Evolutionary conservation across 164 flowering plant genomes (phyloP).

Genomic region (Chimonanthus salicifolius): DNA sequence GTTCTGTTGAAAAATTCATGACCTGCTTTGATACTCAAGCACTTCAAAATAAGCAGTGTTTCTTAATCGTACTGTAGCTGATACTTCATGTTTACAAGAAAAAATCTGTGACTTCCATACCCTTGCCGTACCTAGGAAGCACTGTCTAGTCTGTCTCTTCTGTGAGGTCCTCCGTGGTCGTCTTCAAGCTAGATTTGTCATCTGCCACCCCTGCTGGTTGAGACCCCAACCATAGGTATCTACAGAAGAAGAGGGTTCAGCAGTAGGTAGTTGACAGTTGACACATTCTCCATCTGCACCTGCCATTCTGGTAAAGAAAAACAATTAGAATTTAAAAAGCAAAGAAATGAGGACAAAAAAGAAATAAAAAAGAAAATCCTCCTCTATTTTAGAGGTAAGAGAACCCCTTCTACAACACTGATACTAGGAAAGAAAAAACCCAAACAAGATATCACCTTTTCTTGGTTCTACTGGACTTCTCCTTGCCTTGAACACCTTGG

Average conservation of each 20-base stretch:
- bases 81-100: too few species aligned
- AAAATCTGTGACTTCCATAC: too few species aligned
- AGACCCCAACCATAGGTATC: constrained; percentile 91
- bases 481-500: constrained; percentile 17
- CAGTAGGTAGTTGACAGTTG: constrained; percentile 16
- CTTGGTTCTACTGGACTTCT: constrained; percentile 11
- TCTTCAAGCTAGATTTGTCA: constrained; percentile 67
- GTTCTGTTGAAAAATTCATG: constrained; percentile 19
- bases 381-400: too few species aligned
- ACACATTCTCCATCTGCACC: constrained; percentile 14
- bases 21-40: constrained; percentile 10
- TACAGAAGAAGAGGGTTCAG: constrained; percentile 69
- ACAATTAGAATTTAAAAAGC: neutral
- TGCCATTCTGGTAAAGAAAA: constrained; percentile 14
- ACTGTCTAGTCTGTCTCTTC: constrained; percentile 49
- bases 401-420: too few species aligned
- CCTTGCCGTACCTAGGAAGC: too few species aligned
- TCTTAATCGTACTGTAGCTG: too few species aligned
- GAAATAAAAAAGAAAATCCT: too few species aligned
- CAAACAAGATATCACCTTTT: constrained; percentile 22
- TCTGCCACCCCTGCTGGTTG: constrained; percentile 59
- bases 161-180: constrained; percentile 77
- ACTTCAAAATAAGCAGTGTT: too few species aligned
- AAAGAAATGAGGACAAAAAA: neutral
- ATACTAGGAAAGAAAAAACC: neutral